Evolutionary conservation across 1,139 yeast genomes (phyloP), one percentile per base, ranked within the genome.

Genomic region (Blastobotrys aristatus): DNA sequence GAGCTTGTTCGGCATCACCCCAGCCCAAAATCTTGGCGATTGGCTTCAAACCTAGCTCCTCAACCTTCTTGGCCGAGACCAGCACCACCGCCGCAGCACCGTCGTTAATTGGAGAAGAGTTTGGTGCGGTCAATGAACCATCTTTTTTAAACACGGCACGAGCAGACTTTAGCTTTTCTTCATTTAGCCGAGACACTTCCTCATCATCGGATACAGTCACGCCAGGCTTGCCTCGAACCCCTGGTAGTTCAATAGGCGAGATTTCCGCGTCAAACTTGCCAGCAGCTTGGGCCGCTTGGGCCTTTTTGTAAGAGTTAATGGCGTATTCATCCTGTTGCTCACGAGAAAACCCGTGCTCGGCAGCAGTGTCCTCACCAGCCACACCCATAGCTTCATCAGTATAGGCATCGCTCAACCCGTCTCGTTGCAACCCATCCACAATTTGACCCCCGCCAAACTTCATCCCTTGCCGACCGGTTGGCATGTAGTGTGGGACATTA

Each of bases 1-100:
- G 97, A 44, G 80, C 81, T 66, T 89, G 89, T 48, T 95, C 97
- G 62, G 97, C 97, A 68, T 92, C 98, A 70, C 96, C 97, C 96
- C 96, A 90, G 53, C 96, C 96, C 49, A 78, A 65, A 60, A 92
- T 82, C 68, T 80, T 80, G 53, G 96, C 97, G 57, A 92, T 70
- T 56, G 98, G 97, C 65, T 75, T 86, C 64, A 92, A 73, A 40
- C 85, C 84, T 58, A 89, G 78, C 74, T 90, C 95, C 67, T 80
- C 78, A 61, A 88, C 76, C 73, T 88, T 88, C 55, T 73, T 72
- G 65, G 80, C 96, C 49, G 95, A 84, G 47, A 87, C 94, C 59
- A 92, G 76, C 44, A 92, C 73, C 40, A 92, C 79, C 41, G 97
- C 97, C 52, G 97, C 96, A 67, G 87, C 97, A 70, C 98, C 98